Evolutionary conservation across 2,329 filamentous ascomycete genomes (phyloP).

Genomic region (Ophiognomonia clavigignenti-juglandacearum): DNA sequence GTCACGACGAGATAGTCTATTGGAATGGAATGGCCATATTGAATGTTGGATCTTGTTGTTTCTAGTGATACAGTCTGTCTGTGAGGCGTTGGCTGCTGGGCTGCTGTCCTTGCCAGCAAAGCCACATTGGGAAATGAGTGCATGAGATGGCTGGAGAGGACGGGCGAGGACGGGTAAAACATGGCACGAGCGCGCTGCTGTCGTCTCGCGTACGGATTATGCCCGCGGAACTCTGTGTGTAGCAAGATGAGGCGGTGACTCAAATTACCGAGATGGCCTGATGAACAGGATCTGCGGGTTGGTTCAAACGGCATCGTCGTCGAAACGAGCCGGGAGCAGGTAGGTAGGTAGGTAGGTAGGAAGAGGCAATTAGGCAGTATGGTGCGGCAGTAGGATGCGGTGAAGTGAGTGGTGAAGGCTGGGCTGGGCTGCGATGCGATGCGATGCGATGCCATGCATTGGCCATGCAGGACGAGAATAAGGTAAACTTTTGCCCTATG

Average conservation of each 20-base stretch:
- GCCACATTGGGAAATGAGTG: too few relatives aligned
- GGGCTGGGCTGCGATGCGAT: too few relatives aligned
- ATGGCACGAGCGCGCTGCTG: neutral
- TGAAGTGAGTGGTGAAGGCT: neutral
- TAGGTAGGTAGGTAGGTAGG: neutral
- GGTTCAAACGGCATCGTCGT: neutral
- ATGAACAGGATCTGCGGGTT: neutral
- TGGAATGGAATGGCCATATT: too few relatives aligned
- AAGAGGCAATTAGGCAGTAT: neutral
- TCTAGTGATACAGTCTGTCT: too few relatives aligned
- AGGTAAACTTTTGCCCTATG: constrained; percentile 18
- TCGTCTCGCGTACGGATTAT: too few relatives aligned
- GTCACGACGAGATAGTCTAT: too few relatives aligned
- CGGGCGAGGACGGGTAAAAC: neutral
- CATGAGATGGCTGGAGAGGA: too few relatives aligned
- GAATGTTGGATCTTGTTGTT: too few relatives aligned
- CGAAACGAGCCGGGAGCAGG: neutral
- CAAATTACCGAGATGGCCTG: neutral
- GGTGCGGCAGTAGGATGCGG: neutral
- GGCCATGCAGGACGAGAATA: constrained; percentile 13
- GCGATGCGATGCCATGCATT: constrained; percentile 18
- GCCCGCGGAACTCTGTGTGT: too few relatives aligned
- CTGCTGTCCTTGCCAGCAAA: too few relatives aligned
- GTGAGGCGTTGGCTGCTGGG: too few relatives aligned
- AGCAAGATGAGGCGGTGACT: neutral